Evolutionary conservation across 495 filamentous ascomycete genomes (phyloP), one percentile per base, ranked within the genome.

Genomic region (Xylaria venustula): DNA sequence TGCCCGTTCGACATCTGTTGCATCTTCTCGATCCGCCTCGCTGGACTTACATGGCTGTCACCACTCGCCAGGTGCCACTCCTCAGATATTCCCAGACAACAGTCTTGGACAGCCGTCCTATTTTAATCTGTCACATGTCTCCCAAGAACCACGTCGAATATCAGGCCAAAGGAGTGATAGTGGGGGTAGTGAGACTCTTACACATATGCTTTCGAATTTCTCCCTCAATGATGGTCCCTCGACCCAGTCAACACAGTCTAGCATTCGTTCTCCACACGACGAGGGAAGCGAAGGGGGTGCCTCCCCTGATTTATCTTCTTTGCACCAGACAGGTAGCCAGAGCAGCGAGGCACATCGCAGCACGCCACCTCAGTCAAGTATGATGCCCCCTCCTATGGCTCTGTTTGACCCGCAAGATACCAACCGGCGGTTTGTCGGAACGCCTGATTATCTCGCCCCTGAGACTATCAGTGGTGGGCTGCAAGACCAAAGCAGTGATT

Each of bases 401-500:
- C 83, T 98, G 11, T 98, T 97, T 69, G 93, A 98, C 68, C 94
- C 94, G 0, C 89, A 95, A 67, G 94, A 98, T 66, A 92, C 86
- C 60, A 93, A 91, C 69, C 87, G 95, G 50, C 87, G 90, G 37
- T 98, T 98, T 70, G 94, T 98, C 17, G 94, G 94, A 40, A 98
- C 94, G 1, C 94, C 94, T 1, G 94, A 98, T 75, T 98, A 98
- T 73, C 84, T 98, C 17, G 93, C 94, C 2, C 94, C 94, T 2
- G 94, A 98, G 72, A 98, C 94, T 0, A 96, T 98, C 71, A 92
- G 90, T 67, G 94, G 94, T 50, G 83, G 90, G 61, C 91, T 93
- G 0, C 94, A 98, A 75, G 94, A 98, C 71, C 92, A 98, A 71
- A 93, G 92, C 64, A 97, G 94, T 72, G 94, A 98, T 83, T 98